A percentile compares a stretch with the other conserved stretches of the same genome.
phyloP scores from a whole-genome alignment of 148 eudicot species.

The Pouteria glomerata region DNA sequence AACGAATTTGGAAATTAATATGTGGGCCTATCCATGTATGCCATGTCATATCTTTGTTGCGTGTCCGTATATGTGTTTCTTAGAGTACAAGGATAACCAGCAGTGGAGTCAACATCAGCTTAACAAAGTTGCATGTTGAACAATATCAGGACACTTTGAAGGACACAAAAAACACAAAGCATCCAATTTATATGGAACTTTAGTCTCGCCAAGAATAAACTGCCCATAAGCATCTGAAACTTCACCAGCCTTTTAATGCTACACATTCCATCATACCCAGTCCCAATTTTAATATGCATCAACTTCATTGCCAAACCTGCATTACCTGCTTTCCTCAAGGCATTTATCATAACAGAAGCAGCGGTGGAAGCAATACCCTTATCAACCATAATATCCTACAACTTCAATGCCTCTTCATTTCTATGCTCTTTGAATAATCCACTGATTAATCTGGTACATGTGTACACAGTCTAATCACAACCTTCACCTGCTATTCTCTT shows the following conservation, averaged over 20 bases:
- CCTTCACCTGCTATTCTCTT: constrained; percentile 78
- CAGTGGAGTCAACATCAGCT: background rate
- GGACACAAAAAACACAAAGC: background rate
- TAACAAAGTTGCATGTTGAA: background rate
- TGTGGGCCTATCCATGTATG: too few relatives aligned
- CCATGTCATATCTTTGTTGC: too few relatives aligned
- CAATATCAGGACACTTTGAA: too few relatives aligned
- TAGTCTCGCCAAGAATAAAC: constrained; percentile 20
- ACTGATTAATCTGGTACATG: constrained; percentile 79
- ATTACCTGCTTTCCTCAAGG: constrained; percentile 91
- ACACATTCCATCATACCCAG: constrained; percentile 85
- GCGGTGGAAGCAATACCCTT: constrained; percentile 83
- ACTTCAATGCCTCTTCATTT: constrained; percentile 82
- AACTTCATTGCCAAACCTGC: constrained; percentile 80
- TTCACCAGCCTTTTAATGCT: constrained; percentile 82
- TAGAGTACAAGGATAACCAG: background rate
- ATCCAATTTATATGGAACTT: background rate
- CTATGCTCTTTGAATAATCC: constrained; percentile 65
- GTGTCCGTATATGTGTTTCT: too few relatives aligned
- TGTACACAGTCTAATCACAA: constrained; percentile 85
- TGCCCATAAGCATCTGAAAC: constrained; percentile 52
- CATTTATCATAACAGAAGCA: constrained; percentile 85
- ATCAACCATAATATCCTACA: constrained; percentile 92
- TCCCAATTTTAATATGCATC: constrained; percentile 94
- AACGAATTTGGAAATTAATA: too few relatives aligned